A percentile compares a stretch with the other conserved stretches of the same genome.
These are phyloP conservation scores for Colletotrichum theobromicola DNA, from an alignment of 2,329 filamentous ascomycete genomes.

Conservation along the genomic window DNA sequence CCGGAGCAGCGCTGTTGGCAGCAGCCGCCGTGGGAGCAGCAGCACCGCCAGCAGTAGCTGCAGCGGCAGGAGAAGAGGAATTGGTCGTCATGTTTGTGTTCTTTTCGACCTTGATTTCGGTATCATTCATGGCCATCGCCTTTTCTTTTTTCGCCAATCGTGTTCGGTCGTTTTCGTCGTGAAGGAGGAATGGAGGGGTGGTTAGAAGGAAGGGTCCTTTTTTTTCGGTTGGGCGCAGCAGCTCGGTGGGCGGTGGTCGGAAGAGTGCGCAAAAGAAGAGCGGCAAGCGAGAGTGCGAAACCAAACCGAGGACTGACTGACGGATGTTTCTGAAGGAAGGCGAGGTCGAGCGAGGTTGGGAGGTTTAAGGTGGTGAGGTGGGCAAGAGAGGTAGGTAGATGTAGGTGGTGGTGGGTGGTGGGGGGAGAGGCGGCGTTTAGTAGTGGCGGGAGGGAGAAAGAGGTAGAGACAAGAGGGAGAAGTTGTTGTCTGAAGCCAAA, in stretches of 20 bases:
- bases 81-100: conserved; percentile 42
- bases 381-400: conserved; percentile 5
- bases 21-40: conserved; percentile 28
- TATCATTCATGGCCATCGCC: conserved; percentile 45
- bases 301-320: neutral
- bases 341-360: neutral
- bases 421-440: conserved; percentile 12
- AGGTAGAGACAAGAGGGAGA: conserved; percentile 12
- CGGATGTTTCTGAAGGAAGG: neutral
- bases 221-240: conserved; percentile 20
- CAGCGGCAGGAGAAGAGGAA: conserved; percentile 33
- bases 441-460: neutral
- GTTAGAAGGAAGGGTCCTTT: conserved; percentile 26
- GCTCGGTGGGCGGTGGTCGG: neutral
- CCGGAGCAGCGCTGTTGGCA: conserved; percentile 26
- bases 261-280: conserved; percentile 5
- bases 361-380: conserved; percentile 18
- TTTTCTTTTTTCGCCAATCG: conserved; percentile 31
- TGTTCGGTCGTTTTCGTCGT: conserved; percentile 13
- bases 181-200: conserved; percentile 26
- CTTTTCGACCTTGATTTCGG: conserved; percentile 40
- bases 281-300: conserved; percentile 19
- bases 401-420: neutral
- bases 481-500: conserved; percentile 15
- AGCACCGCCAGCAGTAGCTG: conserved; percentile 27